These are phyloP conservation scores for Aspergillus jensenii DNA, from an alignment of 2,329 filamentous ascomycete species.

Conservation along the genomic window DNA sequence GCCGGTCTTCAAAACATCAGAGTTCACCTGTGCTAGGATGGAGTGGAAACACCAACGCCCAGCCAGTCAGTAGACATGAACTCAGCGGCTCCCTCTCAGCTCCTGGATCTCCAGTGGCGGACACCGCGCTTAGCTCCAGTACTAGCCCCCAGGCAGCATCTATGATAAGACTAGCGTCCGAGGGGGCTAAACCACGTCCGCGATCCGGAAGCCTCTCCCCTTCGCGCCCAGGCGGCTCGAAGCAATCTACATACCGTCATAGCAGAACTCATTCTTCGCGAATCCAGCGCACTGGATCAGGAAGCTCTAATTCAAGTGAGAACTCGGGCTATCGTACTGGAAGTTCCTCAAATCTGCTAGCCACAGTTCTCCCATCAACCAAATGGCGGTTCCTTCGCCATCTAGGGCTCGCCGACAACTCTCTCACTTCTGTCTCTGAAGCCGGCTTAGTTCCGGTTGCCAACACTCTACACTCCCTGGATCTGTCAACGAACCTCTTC, in stretches of 20 bases:
- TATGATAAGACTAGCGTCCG: constrained; percentile 60
- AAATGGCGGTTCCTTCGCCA: constrained; percentile 97
- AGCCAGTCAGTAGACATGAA: constrained; percentile 62
- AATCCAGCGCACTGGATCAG: constrained; percentile 82
- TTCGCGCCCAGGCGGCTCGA: constrained; percentile 70
- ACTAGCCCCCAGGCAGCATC: constrained; percentile 49
- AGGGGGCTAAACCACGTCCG: constrained; percentile 36
- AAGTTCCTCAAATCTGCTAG: constrained; percentile 76
- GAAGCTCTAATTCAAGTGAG: constrained; percentile 82
- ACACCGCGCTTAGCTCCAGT: constrained; percentile 48
- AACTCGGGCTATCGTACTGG: constrained; percentile 56
- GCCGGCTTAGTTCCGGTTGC: constrained; percentile 77
- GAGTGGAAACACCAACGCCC: constrained; percentile 57
- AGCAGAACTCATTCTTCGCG: constrained; percentile 67
- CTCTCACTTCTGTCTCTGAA: constrained; percentile 74
- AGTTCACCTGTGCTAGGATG: constrained; percentile 74
- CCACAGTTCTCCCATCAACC: constrained; percentile 71
- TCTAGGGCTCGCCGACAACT: constrained; percentile 88
- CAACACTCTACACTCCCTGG: constrained; percentile 85
- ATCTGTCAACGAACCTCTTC: constrained; percentile 90
- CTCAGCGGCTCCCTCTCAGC: constrained; percentile 66
- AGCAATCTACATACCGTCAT: constrained; percentile 66
- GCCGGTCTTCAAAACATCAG: constrained; percentile 82
- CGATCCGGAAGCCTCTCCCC: constrained; percentile 78
- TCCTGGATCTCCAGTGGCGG: constrained; percentile 62